Evolutionary conservation across 177 flowering plant species (phyloP).

Genomic region (Vitis hybrid): DNA sequence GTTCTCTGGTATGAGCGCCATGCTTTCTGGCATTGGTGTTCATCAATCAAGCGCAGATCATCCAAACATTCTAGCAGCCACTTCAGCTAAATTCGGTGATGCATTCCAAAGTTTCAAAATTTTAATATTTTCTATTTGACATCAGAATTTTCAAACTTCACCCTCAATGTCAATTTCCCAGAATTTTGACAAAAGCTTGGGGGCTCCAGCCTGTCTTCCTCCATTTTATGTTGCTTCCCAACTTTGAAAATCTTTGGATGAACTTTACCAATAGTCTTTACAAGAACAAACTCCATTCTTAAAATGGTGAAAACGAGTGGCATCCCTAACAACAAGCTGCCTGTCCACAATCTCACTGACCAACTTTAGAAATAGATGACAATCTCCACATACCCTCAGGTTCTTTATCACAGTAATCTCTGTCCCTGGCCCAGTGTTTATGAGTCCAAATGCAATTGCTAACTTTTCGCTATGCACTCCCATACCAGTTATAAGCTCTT

Average conservation of each 20-base stretch:
- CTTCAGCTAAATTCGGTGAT: no score
- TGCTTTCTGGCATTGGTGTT: no score
- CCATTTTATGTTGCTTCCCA: no score
- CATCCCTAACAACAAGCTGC: constrained; percentile 56
- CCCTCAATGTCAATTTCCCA: no score
- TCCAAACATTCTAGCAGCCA: no score
- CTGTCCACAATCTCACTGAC: constrained; percentile 60
- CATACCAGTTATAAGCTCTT: constrained; percentile 15
- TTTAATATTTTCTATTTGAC: no score
- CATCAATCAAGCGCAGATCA: no score
- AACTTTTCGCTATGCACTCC: constrained; percentile 64
- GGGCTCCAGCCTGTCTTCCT: no score
- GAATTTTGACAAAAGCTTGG: no score
- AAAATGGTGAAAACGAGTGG: constrained; percentile 72
- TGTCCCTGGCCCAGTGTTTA: constrained; percentile 36
- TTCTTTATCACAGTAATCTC: constrained; percentile 68
- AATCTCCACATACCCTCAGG: constrained; percentile 56
- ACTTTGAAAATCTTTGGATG: not conserved
- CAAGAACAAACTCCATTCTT: constrained; percentile 60
- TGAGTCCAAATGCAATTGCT: constrained; percentile 59
- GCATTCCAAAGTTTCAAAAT: no score
- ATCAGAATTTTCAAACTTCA: no score
- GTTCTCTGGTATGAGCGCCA: no score
- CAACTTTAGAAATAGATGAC: constrained; percentile 57
- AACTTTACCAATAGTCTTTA: constrained; percentile 58